These are phyloP conservation scores for Zoysia pacifica DNA, from an alignment of 176 grass and related monocot genomes.

Conservation along the genomic window DNA sequence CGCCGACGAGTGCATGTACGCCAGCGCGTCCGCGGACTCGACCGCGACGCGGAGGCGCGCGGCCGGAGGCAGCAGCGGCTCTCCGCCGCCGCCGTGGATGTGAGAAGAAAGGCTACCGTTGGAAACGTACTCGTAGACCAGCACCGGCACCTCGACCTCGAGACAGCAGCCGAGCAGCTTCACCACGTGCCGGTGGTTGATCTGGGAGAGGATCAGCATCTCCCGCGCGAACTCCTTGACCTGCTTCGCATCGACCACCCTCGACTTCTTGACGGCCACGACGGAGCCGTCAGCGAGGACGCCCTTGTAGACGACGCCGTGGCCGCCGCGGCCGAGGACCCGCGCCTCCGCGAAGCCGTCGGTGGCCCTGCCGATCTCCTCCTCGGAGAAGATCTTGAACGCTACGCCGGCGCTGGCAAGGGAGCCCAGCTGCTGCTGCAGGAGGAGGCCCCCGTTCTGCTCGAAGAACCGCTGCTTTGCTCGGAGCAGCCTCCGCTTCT, in stretches of 20 bases:
- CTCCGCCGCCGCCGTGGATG: background rate
- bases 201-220: background rate
- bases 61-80: background rate
- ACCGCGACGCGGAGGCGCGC: background rate
- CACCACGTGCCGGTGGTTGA: background rate
- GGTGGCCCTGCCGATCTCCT: background rate
- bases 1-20: background rate
- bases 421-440: background rate
- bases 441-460: background rate
- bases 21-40: background rate
- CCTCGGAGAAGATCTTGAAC: background rate
- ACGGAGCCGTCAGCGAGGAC: background rate
- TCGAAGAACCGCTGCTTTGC: background rate
- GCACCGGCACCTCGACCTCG: background rate
- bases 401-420: background rate
- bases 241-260: background rate
- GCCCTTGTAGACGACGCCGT: background rate
- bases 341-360: background rate
- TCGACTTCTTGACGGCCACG: background rate
- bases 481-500: background rate
- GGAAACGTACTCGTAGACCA: background rate
- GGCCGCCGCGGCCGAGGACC: background rate
- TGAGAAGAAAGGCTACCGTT: background rate
- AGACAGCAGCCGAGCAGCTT: conserved; percentile 7
- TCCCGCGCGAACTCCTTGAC: background rate